Evolutionary conservation across 176 grass and related monocot genomes (phyloP), one percentile per base, ranked within the genome.

Genomic region (Chloris gayana): DNA sequence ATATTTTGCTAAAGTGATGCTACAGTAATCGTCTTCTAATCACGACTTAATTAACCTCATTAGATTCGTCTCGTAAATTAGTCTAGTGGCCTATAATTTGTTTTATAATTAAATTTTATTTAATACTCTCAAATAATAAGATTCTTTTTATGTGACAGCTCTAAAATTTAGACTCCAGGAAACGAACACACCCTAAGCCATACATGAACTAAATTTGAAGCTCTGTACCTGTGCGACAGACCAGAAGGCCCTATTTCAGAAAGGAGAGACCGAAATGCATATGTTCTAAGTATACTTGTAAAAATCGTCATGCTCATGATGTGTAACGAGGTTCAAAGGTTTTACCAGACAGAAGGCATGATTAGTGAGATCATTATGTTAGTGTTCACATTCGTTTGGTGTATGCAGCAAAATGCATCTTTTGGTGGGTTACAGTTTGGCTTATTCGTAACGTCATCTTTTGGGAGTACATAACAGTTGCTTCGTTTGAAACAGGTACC

Each of bases 171-270:
- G n/a, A n/a, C n/a, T n/a, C n/a, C n/a, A n/a, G n/a, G n/a, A n/a
- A n/a, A n/a, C n/a, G n/a, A n/a, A n/a, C n/a, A n/a, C n/a, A n/a
- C n/a, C n/a, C n/a, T n/a, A n/a, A 65, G 65, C 65, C 46, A 85
- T 81, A 89, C 72, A 17, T 53, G 60, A 76, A 70, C 79, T 77
- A 57, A 64, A 87, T 27, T 29, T 80, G 64, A 46, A 70, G 53
- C 42, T 53, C 25, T 69, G 27, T 67, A 49, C 46, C 72, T 85
- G 44, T 76, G 47, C 14, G 51, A 64, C 45, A 45, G 32, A 62
- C 62, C 47, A 50, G 15, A 50, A 54, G 47, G 50, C 64, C 26
- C 22, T 2, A 10, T 57, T 57, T 24, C 54, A 57, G 62, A 24
- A 57, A 57, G 53, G 22, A 57, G 14, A 69, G 62, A 24, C 38